phyloP scores from a whole-genome alignment of 352 stramenopile species.

The Phytopythium cucurbitacearum region DNA sequence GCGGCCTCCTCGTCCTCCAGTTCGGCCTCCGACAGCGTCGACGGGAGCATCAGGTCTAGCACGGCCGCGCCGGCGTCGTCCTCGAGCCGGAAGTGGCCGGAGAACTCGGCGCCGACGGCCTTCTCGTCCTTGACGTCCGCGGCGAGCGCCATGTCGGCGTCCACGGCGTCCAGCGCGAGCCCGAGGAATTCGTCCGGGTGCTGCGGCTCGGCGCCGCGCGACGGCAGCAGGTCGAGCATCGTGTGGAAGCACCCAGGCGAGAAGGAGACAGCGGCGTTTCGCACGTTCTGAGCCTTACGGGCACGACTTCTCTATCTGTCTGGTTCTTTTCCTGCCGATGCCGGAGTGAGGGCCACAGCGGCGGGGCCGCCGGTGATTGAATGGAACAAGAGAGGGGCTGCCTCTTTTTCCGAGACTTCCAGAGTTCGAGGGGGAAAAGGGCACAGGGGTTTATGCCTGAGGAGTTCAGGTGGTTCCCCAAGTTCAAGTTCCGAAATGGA shows the following conservation, averaged over 20 bases:
- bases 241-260: slow-evolving; percentile 3
- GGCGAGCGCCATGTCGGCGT: slow-evolving; percentile 13
- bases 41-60: slow-evolving; percentile 22
- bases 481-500: slow-evolving; percentile 11
- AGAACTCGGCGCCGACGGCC: slow-evolving; percentile 7
- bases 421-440: slow-evolving; percentile 1
- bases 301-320: slow-evolving; percentile 2
- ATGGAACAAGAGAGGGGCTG: slow-evolving; percentile 1
- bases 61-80: slow-evolving; percentile 15
- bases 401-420: too few species aligned
- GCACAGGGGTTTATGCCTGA: not conserved
- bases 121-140: slow-evolving; percentile 3
- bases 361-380: not conserved
- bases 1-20: slow-evolving; percentile 12
- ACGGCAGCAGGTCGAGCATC: slow-evolving; percentile 29
- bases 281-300: not conserved
- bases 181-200: slow-evolving; percentile 15
- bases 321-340: slow-evolving; percentile 6
- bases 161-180: slow-evolving; percentile 14
- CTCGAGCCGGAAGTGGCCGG: slow-evolving; percentile 18
- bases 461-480: not conserved
- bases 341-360: slow-evolving; percentile 2
- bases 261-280: not conserved
- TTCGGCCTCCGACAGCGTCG: slow-evolving; percentile 14
- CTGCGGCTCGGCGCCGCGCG: slow-evolving; percentile 12